These are phyloP conservation scores for Eucalyptus viminalis DNA, from an alignment of 345 rosid genomes.

Conservation along the genomic window DNA sequence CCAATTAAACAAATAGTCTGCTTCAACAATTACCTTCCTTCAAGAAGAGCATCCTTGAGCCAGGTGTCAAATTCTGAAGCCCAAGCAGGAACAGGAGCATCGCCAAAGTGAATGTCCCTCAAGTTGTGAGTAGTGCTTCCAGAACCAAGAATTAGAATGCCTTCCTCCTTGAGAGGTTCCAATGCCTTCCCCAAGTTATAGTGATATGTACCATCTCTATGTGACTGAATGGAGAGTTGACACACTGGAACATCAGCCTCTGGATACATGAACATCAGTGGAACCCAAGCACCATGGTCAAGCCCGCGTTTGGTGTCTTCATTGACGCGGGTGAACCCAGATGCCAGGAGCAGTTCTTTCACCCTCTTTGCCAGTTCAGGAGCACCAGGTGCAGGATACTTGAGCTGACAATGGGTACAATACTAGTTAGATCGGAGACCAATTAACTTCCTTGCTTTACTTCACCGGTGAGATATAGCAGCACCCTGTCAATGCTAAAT, in stretches of 20 bases:
- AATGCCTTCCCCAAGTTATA: conserved; percentile 87
- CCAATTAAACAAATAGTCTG: background rate
- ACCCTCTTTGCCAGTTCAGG: conserved; percentile 70
- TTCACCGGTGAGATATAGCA: background rate
- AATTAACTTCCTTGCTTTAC: background rate
- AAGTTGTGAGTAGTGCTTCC: conserved; percentile 79
- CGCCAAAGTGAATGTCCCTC: conserved; percentile 14
- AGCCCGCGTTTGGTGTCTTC: conserved; percentile 69
- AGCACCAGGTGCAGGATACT: conserved; percentile 90
- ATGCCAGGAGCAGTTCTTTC: conserved; percentile 44
- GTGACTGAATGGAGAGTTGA: conserved; percentile 73
- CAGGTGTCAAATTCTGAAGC: conserved; percentile 73
- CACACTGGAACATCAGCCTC: conserved; percentile 76
- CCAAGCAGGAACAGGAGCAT: conserved; percentile 36
- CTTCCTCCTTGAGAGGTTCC: conserved; percentile 74
- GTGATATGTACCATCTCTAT: conserved; percentile 45
- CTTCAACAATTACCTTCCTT: conserved; percentile 51
- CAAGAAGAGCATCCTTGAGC: conserved; percentile 68
- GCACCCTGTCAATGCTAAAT: background rate
- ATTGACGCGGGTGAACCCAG: conserved; percentile 41
- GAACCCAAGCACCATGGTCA: conserved; percentile 98
- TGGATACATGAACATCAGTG: conserved; percentile 89
- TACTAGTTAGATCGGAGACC: background rate
- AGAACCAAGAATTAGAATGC: conserved; percentile 79
- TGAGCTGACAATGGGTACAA: conserved; percentile 24